phyloP scores from a whole-genome alignment of 2,329 filamentous ascomycete genomes.

The Phyllosticta citriasiana region DNA sequence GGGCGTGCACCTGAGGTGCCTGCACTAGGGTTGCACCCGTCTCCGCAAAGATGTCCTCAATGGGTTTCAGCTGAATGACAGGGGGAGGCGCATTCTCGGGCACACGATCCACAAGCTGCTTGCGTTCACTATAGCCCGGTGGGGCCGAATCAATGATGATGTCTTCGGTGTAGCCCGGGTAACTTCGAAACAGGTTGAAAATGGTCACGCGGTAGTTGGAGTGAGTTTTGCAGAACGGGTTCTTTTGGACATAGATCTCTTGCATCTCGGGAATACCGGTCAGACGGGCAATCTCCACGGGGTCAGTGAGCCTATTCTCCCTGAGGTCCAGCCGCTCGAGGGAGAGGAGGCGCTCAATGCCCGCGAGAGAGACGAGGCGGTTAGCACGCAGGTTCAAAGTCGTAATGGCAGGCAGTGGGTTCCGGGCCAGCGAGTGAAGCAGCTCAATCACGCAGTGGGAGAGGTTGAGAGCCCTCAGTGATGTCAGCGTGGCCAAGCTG shows the following conservation, averaged over 20 bases:
- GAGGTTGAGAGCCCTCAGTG: conserved; percentile 83
- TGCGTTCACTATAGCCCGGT: conserved; percentile 76
- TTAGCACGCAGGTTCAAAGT: conserved; percentile 87
- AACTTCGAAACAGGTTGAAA: conserved; percentile 90
- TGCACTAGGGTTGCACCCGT: background rate
- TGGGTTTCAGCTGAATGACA: conserved; percentile 59
- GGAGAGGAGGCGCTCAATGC: conserved; percentile 79
- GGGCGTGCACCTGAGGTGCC: background rate
- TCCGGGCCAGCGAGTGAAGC: conserved; percentile 74
- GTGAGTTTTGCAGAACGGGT: conserved; percentile 84
- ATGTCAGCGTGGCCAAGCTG: conserved; percentile 72
- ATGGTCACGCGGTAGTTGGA: conserved; percentile 77
- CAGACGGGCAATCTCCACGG: conserved; percentile 77
- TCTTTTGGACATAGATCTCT: conserved; percentile 86
- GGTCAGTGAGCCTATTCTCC: conserved; percentile 85
- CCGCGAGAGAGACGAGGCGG: conserved; percentile 74
- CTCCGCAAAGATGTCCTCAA: conserved; percentile 38
- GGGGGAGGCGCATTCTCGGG: conserved; percentile 68
- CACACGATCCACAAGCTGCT: conserved; percentile 71
- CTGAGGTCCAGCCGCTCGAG: conserved; percentile 83
- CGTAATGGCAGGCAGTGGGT: conserved; percentile 84
- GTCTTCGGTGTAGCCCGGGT: conserved; percentile 83
- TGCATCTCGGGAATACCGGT: conserved; percentile 85
- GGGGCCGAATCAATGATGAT: conserved; percentile 77
- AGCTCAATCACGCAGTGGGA: conserved; percentile 98